phyloP scores from a whole-genome alignment of 2,329 filamentous ascomycete species.

The Botrytis galanthina region DNA sequence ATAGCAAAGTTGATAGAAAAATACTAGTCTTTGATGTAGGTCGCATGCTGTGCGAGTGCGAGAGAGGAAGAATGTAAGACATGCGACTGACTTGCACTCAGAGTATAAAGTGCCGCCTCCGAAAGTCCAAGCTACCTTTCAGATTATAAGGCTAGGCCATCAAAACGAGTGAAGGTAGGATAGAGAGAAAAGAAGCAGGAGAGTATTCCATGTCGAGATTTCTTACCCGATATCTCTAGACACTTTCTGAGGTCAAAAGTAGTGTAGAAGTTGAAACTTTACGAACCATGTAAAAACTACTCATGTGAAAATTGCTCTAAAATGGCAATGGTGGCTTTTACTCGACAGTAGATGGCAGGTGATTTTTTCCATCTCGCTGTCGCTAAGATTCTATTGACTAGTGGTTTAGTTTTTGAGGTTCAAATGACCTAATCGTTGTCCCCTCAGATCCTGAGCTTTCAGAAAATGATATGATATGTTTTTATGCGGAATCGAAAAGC shows the following conservation, averaged over 20 bases:
- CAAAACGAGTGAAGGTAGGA: neutral
- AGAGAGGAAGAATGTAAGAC: neutral
- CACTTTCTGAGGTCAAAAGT: neutral
- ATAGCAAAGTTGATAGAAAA: neutral
- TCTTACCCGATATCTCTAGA: neutral
- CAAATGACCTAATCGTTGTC: accelerated
- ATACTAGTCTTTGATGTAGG: accelerated
- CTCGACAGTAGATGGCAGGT: too few species aligned
- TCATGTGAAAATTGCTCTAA: too few species aligned
- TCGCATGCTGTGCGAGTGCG: neutral
- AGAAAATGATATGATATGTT: neutral
- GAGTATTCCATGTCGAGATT: neutral
- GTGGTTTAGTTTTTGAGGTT: neutral
- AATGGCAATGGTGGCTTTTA: too few species aligned
- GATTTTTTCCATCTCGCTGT: neutral
- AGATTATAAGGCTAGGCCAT: neutral
- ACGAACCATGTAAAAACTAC: too few species aligned
- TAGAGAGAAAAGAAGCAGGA: neutral
- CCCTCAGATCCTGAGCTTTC: too few species aligned
- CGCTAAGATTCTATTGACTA: neutral
- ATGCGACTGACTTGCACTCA: neutral
- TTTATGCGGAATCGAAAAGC: accelerated
- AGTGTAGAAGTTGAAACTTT: accelerated
- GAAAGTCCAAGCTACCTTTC: neutral
- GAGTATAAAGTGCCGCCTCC: neutral